Evolutionary conservation across 495 filamentous ascomycete genomes (phyloP), one percentile per base, ranked within the genome.

Genomic region (Aspergillus ostianus): DNA sequence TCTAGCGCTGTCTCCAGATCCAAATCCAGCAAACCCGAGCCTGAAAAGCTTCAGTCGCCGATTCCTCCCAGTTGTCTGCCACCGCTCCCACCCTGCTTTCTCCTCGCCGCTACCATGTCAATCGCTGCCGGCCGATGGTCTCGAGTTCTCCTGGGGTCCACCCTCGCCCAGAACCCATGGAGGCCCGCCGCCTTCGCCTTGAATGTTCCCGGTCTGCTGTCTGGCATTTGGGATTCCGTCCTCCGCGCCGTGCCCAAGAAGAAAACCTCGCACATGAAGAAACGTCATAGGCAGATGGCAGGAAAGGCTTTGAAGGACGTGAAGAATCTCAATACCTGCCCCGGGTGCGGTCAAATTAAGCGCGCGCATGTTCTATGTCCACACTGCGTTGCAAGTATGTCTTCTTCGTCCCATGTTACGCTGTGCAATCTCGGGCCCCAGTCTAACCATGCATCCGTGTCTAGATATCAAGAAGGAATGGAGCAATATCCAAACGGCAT

Each of bases 191-290:
- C 69, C 15, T 66, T 77, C 56, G 63, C 74, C 26, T 60, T 76
- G 44, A 83, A 80, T 30, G 63, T 87, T 13, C 83, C 85, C 0
- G 79, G 77, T 9, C 64, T 94, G 4, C 71, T 95, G 18, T 82
- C 82, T 49, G 90, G 86, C 44, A 82, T 99, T 60, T 98, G 93
- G 90, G 95, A 97, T 61, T 91, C 89, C 2, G 84, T 98, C 44
- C 85, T 99, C 36, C 86, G 87, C 61, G 94, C 94, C 4, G 94
- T 97, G 6, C 94, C 94, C 10, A 99, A 99, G 83, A 98, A 97
- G 78, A 99, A 98, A 85, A 96, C 92, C 10, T 96, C 93, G 23
- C 90, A 99, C 73, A 91, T 90, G 82, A 97, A 96, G 82, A 96
- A 90, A 78, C 87, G 94, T 61, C 87, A 91, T 66, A 84, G 95